Conservation (phyloP, 129 eudicot genomes). For the Logfia minima region DNA sequence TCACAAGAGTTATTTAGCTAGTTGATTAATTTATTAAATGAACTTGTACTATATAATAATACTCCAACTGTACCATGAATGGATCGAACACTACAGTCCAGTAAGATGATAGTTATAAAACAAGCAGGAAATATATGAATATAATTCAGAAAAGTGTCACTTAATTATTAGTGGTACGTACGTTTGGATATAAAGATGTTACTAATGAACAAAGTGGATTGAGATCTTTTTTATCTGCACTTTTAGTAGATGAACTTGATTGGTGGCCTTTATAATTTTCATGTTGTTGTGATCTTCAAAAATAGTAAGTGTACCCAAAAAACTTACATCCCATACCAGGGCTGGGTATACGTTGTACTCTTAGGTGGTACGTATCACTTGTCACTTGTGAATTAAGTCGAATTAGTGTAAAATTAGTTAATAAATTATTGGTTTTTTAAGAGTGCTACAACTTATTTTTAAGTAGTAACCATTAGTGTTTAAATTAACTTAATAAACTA, state of each 20-base stretch:
- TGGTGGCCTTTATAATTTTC: conserved; percentile 10
- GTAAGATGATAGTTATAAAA: conserved; percentile 2
- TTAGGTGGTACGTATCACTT: too few relatives aligned
- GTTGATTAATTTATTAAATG: not conserved
- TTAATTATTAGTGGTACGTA: conserved; percentile 16
- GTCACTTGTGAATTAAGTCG: too few relatives aligned
- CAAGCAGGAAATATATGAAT: conserved; percentile 4
- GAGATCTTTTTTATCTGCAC: conserved; percentile 12
- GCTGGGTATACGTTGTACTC: too few relatives aligned
- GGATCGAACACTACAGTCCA: not conserved
- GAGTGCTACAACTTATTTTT: too few relatives aligned
- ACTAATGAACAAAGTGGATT: conserved; percentile 18
- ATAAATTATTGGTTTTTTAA: too few relatives aligned
- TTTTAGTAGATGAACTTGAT: conserved; percentile 11
- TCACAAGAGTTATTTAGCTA: too few relatives aligned
- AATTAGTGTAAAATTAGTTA: too few relatives aligned
- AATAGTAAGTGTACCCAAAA: not conserved
- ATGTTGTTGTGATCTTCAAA: conserved; percentile 12
- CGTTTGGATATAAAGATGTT: conserved; percentile 22
- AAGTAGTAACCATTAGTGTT: too few relatives aligned
- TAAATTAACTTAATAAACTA: too few relatives aligned
- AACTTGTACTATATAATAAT: too few relatives aligned
- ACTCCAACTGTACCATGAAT: too few relatives aligned
- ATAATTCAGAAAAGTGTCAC: not conserved
- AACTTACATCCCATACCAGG: not conserved